Conservation (phyloP, 2,329 filamentous ascomycete species). For the Cadophora gregata region DNA sequence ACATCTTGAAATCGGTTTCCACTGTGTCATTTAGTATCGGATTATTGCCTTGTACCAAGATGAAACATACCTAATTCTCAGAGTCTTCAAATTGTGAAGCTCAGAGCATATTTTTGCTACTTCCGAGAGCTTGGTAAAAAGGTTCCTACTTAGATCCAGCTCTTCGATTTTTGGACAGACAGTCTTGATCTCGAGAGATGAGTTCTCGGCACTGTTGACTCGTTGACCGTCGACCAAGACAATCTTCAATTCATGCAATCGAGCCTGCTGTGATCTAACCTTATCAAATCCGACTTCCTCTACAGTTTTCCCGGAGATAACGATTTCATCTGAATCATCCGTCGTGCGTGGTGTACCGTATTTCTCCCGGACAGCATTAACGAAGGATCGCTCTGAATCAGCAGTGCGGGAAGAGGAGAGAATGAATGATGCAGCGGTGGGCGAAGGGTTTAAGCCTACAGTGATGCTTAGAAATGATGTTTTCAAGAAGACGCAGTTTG, state of each 20-base stretch:
- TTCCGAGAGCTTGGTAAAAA: conserved; percentile 72
- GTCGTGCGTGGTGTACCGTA: conserved; percentile 69
- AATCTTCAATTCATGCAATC: conserved; percentile 77
- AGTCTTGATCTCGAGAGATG: conserved; percentile 48
- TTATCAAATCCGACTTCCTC: conserved; percentile 97
- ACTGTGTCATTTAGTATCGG: conserved; percentile 50
- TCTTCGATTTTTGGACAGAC: conserved; percentile 71
- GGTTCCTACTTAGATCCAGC: conserved; percentile 83
- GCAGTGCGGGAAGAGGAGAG: conserved; percentile 75
- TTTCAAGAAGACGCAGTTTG: not conserved
- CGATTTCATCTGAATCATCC: conserved; percentile 53
- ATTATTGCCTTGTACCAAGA: not conserved
- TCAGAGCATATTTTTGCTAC: conserved; percentile 74
- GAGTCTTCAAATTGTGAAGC: conserved; percentile 66
- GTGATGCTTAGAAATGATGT: conserved; percentile 5
- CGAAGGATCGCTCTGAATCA: conserved; percentile 74
- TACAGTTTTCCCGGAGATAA: conserved; percentile 79
- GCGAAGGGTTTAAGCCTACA: conserved; percentile 62
- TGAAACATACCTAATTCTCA: conserved; percentile 72
- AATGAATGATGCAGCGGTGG: conserved; percentile 85
- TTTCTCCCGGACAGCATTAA: conserved; percentile 81
- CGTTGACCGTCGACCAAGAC: conserved; percentile 81
- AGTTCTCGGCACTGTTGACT: conserved; percentile 53
- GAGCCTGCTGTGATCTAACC: conserved; percentile 78
- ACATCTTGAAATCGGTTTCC: conserved; percentile 73